Evolutionary conservation across 2,329 filamentous ascomycete species (phyloP), one percentile per base, ranked within the genome.

Genomic region (Thielaviopsis cerberus): DNA sequence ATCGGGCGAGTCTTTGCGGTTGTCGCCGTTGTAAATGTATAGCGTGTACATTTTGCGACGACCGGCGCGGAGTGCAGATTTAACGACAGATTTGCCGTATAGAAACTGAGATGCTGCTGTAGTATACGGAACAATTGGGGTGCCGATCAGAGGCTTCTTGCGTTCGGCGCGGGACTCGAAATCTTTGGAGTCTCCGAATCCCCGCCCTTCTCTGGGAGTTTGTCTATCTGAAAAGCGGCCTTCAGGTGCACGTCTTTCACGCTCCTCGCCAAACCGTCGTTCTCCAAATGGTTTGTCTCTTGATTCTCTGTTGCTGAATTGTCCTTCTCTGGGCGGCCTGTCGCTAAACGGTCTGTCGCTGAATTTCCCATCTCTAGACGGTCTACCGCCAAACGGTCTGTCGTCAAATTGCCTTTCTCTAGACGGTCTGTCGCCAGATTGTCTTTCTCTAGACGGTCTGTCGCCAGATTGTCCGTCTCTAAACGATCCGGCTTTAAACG

Each of bases 71-170:
- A 98, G 73, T 0, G 89, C 90, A 22, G 90, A 86, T 62, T 85
- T 77, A 23, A 97, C 88, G 1, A 87, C 82, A 1, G 85, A 86
- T 51, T 79, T 80, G 5, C 92, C 92, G 67, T 94, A 97, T 1
- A 98, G 74, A 64, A 96, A 97, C 62, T 95, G 85, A 0, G 90
- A 95, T 4, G 88, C 87, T 0, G 91, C 85, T 0, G 88, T 94
- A 0, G 87, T 88, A 66, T 91, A 81, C 15, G 56, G 59, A 15
- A 61, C 59, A 24, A 59, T 30, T 17, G 59, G 59, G 10, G 52
- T 58, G 24, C 59, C 59, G 20, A 61, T 55, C 8, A 56, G 55
- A 51, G 59, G 37, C 8, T 7, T 48, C 24, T 59, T 59, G 22
- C 45, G 53, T 10, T 27, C 7, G 48, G 27, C n/a, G 13, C 25